phyloP scores from a whole-genome alignment of 2,329 filamentous ascomycete species.

The Fusarium protoensiforme region DNA sequence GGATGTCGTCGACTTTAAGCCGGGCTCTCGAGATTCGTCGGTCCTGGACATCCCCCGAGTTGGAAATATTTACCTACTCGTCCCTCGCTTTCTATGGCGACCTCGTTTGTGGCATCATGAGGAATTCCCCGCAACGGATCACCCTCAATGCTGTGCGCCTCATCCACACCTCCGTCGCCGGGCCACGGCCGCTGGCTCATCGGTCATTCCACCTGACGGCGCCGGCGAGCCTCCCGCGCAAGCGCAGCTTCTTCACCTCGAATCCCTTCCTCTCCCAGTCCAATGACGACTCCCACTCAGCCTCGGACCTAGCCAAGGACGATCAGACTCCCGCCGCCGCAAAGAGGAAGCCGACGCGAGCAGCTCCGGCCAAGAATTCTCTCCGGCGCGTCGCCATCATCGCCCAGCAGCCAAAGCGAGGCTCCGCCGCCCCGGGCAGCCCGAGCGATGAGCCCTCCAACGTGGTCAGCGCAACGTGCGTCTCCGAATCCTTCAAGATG shows the following conservation, averaged over 20 bases:
- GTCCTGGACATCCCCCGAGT: background rate
- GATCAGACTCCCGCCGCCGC: constrained; percentile 36
- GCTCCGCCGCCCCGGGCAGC: constrained; percentile 37
- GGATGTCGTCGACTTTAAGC: constrained; percentile 7
- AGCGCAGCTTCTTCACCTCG: constrained; percentile 74
- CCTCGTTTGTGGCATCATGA: constrained; percentile 44
- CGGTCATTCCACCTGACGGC: constrained; percentile 61
- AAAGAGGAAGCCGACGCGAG: constrained; percentile 60
- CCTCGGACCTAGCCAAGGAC: constrained; percentile 28
- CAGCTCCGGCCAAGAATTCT: constrained; percentile 72
- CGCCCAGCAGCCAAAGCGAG: constrained; percentile 71
- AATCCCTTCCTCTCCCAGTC: constrained; percentile 64
- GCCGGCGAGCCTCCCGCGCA: constrained; percentile 59
- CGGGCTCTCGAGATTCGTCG: background rate
- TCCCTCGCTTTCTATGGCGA: constrained; percentile 34
- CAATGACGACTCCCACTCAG: constrained; percentile 44
- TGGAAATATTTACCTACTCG: background rate
- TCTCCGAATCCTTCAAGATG: constrained; percentile 74
- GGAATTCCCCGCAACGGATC: constrained; percentile 46
- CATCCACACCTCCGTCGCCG: constrained; percentile 44
- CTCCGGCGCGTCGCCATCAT: constrained; percentile 87
- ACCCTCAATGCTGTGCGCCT: constrained; percentile 44
- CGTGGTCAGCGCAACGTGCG: constrained; percentile 68
- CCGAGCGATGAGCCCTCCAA: constrained; percentile 52
- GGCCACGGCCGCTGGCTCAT: constrained; percentile 41